Evolutionary conservation across 2,329 filamentous ascomycete species (phyloP).

Genomic region (Calonectria naviculata): DNA sequence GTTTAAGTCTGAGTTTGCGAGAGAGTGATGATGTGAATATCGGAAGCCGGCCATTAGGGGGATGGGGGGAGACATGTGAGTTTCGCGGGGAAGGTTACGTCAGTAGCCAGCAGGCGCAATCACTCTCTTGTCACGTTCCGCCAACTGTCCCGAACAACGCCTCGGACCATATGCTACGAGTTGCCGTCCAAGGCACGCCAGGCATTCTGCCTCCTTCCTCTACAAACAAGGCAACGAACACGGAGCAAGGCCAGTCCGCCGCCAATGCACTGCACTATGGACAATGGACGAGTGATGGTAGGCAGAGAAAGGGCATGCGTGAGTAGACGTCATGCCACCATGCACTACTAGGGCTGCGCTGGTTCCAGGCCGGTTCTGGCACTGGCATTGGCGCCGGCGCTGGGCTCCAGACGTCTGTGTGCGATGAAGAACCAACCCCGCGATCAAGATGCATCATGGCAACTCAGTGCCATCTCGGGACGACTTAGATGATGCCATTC

Average conservation of each 20-base stretch:
- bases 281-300: neutral
- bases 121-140: conserved; percentile 8
- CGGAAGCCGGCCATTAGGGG: neutral
- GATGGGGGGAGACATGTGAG: conserved; percentile 7
- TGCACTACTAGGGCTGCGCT: neutral
- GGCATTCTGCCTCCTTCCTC: neutral
- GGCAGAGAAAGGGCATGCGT: neutral
- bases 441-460: neutral
- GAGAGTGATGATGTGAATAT: neutral
- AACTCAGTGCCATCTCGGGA: neutral
- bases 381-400: neutral
- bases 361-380: neutral
- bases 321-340: conserved; percentile 15
- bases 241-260: neutral
- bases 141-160: neutral
- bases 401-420: neutral
- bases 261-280: neutral
- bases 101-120: conserved; percentile 2
- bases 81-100: conserved; percentile 17
- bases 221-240: conserved; percentile 19
- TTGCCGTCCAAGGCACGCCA: neutral
- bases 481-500: neutral
- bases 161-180: neutral
- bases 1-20: neutral
- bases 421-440: neutral